Percentiles rank a stretch among this genome's conserved stretches.
Conservation (phyloP, 1,284 basidiomycete species). For the Exobasidium cylindrosporum region DNA sequence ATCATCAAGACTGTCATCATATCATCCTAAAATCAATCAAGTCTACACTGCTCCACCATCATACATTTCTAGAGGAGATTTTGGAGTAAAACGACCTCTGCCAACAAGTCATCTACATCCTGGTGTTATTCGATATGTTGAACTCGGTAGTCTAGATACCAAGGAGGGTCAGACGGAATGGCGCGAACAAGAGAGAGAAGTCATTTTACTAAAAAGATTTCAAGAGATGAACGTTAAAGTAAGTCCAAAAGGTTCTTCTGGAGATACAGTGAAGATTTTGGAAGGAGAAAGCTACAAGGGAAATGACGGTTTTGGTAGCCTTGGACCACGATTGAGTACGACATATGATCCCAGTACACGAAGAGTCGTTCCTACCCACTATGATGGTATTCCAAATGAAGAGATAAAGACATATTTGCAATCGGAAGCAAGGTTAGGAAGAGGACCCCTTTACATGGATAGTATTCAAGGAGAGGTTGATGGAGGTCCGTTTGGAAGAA, state of each 20-base stretch:
- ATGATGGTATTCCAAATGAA: neutral
- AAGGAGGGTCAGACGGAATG: constrained; percentile 41
- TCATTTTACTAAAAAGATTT: constrained; percentile 42
- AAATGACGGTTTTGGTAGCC: neutral
- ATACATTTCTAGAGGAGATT: constrained; percentile 45
- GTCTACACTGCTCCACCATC: constrained; percentile 47
- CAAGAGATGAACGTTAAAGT: constrained; percentile 22
- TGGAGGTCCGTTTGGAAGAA: neutral
- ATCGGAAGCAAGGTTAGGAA: constrained; percentile 6
- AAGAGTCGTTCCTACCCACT: constrained; percentile 4
- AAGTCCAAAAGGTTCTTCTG: neutral
- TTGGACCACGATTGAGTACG: constrained; percentile 8
- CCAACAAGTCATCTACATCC: constrained; percentile 31
- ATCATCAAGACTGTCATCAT: constrained; percentile 36
- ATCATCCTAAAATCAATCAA: constrained; percentile 39
- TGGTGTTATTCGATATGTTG: constrained; percentile 39
- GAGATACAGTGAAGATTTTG: neutral
- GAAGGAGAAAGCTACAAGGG: neutral
- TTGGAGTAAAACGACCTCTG: constrained; percentile 46
- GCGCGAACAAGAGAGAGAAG: constrained; percentile 40
- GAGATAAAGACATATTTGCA: constrained; percentile 2
- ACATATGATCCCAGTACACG: constrained; percentile 7
- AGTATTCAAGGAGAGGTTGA: neutral
- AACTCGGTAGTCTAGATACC: constrained; percentile 36
- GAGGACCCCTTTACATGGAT: constrained; percentile 1